Base-by-base conservation (phyloP, 2,329 filamentous ascomycete genomes). In the Botrytis porri region DNA sequence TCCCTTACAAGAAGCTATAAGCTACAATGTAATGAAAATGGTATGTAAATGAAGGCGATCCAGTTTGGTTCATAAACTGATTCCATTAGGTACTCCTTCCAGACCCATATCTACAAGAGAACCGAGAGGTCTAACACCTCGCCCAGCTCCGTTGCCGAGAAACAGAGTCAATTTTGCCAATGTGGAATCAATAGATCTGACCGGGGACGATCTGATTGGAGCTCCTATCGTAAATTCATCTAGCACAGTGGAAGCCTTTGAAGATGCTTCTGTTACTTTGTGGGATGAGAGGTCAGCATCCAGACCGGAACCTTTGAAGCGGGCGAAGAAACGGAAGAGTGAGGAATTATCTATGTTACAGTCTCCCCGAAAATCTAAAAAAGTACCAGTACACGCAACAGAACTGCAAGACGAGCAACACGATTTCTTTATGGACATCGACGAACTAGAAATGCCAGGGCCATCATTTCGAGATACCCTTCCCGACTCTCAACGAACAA, bases 321-420 rank as follows among this genome's bases (percentile, higher is more conserved):
- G 74, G 61, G 72, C 73, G 35, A 81, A 75, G 73, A 81, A 81
- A 72, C 74, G 80, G 35, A 81, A 81, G 71, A 81, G 80, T 62
- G 75, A 77, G 64, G 80, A 80, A 22, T 77, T 80, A 37, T 77
- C 77, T 2, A 75, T 65, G 57, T 74, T 57, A 41, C 66, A 69
- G 22, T 71, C 74, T 10, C 73, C 73, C 45, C 73, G 65, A 45
- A 74, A 77, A 66, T 65, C 72, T 54, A 69, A 70, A 37, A 72
- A 67, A 35, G 54, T 65, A 62, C 37, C 69, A 43, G 72, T 61
- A 51, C 48, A 67, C 32, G 37, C 48, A 57, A 29, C 69, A 45
- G 39, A 75, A 62, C 65, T 54, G 35, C 73, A 65, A 45, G 48
- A 64, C 29, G 65, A 66, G 20, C 39, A 67, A 39, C 77, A 79